Conservation (phyloP, 176 grass and related monocot species). For the Pharus latifolius region DNA sequence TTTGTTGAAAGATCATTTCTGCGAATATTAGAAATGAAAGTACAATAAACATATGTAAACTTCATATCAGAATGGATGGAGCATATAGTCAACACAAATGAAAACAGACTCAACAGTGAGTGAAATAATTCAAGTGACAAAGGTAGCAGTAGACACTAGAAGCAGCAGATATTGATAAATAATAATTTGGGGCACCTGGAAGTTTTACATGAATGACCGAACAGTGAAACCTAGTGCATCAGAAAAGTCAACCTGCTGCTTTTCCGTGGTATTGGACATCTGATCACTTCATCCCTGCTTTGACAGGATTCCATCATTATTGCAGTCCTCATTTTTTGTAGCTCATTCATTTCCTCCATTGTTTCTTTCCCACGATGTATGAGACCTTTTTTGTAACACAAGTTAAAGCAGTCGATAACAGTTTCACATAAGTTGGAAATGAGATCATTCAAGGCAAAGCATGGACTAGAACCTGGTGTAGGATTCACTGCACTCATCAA, state of each 20-base stretch:
- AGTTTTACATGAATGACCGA: neutral
- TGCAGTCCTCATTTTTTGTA: constrained; percentile 20
- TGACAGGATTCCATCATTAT: constrained; percentile 31
- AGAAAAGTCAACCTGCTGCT: constrained; percentile 18
- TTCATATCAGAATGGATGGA: neutral
- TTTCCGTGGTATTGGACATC: constrained; percentile 50
- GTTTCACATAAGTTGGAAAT: neutral
- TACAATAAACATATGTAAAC: neutral
- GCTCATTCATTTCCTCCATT: constrained; percentile 23
- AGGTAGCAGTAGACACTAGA: neutral
- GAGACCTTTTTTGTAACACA: constrained; percentile 10
- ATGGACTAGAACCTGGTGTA: constrained; percentile 28
- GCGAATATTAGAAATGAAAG: neutral
- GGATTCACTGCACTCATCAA: constrained; percentile 3
- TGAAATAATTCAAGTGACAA: neutral
- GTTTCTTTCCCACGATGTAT: neutral
- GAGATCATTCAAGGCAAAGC: neutral
- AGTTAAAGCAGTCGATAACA: neutral
- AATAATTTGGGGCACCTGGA: neutral
- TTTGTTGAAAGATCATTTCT: neutral
- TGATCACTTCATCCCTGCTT: constrained; percentile 12
- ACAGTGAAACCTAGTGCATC: neutral
- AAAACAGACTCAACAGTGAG: neutral
- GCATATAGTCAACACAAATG: neutral
- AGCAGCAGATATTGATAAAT: neutral